A percentile compares a stretch with the other conserved stretches of the same genome.
These are phyloP conservation scores for Candida gigantensis DNA, from an alignment of 1,139 yeast species.

Conservation along the genomic window DNA sequence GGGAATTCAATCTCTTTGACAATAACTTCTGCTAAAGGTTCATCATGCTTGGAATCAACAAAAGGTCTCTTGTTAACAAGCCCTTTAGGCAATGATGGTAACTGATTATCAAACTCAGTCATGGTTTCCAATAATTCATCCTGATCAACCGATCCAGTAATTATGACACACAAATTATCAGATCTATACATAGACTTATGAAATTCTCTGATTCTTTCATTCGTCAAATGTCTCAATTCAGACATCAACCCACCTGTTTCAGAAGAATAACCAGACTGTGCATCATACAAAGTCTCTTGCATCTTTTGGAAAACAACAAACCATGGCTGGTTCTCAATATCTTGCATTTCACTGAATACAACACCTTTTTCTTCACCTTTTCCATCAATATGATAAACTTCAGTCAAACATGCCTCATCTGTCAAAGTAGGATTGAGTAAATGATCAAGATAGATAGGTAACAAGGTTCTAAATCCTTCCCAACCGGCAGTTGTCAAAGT, in stretches of 20 bases:
- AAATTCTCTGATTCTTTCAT: constrained; percentile 72
- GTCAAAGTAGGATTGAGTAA: constrained; percentile 81
- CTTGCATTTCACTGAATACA: constrained; percentile 97
- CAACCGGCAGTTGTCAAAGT: constrained; percentile 93
- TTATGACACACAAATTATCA: constrained; percentile 77
- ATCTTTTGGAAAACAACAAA: constrained; percentile 63
- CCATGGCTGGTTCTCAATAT: constrained; percentile 80
- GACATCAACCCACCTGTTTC: constrained; percentile 92
- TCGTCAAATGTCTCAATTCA: constrained; percentile 71
- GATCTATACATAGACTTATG: constrained; percentile 77
- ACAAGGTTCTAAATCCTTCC: constrained; percentile 83
- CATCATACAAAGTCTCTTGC: constrained; percentile 60
- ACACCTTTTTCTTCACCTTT: constrained; percentile 93
- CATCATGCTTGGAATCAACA: constrained; percentile 64
- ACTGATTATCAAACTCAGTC: constrained; percentile 60
- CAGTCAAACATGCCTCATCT: constrained; percentile 89
- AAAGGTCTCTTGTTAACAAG: constrained; percentile 65
- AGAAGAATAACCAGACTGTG: constrained; percentile 66
- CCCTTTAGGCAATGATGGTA: constrained; percentile 36
- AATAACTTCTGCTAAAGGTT: constrained; percentile 40
- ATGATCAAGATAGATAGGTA: constrained; percentile 92
- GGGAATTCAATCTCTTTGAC: constrained; percentile 73
- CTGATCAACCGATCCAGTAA: constrained; percentile 84
- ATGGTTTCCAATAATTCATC: constrained; percentile 62
- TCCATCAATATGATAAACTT: constrained; percentile 93